phyloP scores from a whole-genome alignment of 331 rosid species.

The Rhamnella rubrinervis region DNA sequence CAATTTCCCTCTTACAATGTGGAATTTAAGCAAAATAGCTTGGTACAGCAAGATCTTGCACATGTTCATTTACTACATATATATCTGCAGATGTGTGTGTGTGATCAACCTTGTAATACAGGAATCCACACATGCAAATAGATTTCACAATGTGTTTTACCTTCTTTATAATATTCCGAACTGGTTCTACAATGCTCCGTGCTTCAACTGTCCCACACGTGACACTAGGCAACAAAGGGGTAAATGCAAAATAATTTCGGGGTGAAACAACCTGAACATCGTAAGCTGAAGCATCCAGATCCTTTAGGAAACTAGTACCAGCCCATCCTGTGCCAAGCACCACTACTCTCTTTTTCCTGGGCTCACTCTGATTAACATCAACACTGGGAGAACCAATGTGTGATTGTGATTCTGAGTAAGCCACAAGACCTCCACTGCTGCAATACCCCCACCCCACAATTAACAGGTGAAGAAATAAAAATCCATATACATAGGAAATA shows the following conservation, averaged over 20 bases:
- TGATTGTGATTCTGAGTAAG: slow-evolving; percentile 71
- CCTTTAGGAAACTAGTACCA: slow-evolving; percentile 87
- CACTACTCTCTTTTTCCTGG: slow-evolving; percentile 64
- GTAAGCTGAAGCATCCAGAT: slow-evolving; percentile 70
- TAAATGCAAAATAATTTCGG: slow-evolving; percentile 88
- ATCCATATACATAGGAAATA: too few species aligned
- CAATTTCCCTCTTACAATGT: slow-evolving; percentile 3
- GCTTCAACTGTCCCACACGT: slow-evolving; percentile 99
- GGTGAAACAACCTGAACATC: slow-evolving; percentile 92
- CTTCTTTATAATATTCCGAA: slow-evolving; percentile 84
- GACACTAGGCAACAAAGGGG: slow-evolving; percentile 91
- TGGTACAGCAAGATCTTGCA: too few species aligned
- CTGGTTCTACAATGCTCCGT: slow-evolving; percentile 89
- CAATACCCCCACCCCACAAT: slow-evolving; percentile 11
- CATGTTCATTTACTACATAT: background rate
- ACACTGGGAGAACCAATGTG: slow-evolving; percentile 33
- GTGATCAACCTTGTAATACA: slow-evolving; percentile 1
- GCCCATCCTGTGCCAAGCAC: slow-evolving; percentile 99
- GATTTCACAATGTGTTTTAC: slow-evolving; percentile 33
- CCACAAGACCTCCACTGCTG: slow-evolving; percentile 88
- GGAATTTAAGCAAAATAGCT: background rate
- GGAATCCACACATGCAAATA: slow-evolving; percentile 1
- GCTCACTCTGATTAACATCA: slow-evolving; percentile 25
- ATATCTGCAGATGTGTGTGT: background rate
- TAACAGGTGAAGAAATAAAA: too few species aligned